Percentiles rank a stretch among this genome's conserved stretches.
Evolutionary conservation across 306 rosid genomes (phyloP).

Genomic region (Nissolia schottii): DNA sequence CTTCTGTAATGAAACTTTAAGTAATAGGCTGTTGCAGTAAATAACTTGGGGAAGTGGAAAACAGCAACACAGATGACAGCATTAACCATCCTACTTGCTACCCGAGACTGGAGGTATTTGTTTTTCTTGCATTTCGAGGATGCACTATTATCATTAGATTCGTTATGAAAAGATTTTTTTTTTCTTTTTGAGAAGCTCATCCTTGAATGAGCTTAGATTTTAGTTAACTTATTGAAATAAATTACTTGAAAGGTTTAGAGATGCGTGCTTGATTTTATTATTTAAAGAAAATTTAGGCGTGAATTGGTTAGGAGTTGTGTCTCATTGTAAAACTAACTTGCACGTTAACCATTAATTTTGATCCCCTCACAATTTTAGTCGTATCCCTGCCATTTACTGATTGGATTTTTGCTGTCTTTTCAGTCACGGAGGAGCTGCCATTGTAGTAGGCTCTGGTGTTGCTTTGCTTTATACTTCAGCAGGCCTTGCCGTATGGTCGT

Average conservation of each 20-base stretch:
- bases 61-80: constrained; percentile 98
- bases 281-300: background rate
- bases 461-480: constrained; percentile 86
- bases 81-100: constrained; percentile 74
- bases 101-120: constrained; percentile 79
- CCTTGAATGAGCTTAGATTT: background rate
- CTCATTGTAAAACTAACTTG: background rate
- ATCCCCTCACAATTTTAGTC: background rate
- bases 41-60: constrained; percentile 99
- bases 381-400: background rate
- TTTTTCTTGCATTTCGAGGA: background rate
- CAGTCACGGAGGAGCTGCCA: constrained; percentile 76
- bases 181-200: background rate
- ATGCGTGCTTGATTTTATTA: background rate
- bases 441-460: constrained; percentile 69
- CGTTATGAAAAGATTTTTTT: background rate
- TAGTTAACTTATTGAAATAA: background rate
- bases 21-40: constrained; percentile 92
- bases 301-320: background rate
- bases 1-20: background rate
- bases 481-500: constrained; percentile 96
- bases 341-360: background rate
- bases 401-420: background rate
- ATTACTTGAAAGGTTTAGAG: background rate
- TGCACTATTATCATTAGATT: constrained; percentile 1